Conservation (phyloP, 2,329 filamentous ascomycete species). For the Emmonsiellopsis sp. region DNA sequence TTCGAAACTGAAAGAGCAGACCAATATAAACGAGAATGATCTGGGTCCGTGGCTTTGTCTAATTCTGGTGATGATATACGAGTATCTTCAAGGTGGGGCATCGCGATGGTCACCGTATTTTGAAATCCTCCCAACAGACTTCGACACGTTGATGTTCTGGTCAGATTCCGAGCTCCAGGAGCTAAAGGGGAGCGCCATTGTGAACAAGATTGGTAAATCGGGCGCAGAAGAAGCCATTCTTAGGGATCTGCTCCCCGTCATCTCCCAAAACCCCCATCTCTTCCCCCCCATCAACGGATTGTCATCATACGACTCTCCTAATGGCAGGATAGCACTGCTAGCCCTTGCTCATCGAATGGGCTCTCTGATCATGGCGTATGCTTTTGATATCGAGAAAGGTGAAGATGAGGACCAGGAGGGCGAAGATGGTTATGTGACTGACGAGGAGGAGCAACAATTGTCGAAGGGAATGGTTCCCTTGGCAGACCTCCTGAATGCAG, state of each 20-base stretch:
- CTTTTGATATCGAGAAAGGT: slow-evolving; percentile 64
- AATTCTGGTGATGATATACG: slow-evolving; percentile 74
- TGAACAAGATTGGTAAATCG: slow-evolving; percentile 64
- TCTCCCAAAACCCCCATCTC: slow-evolving; percentile 29
- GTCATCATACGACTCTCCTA: slow-evolving; percentile 30
- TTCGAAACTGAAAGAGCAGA: slow-evolving; percentile 53
- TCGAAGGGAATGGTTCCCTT: slow-evolving; percentile 82
- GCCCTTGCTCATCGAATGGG: slow-evolving; percentile 67
- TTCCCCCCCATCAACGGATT: slow-evolving; percentile 33
- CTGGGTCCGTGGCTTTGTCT: slow-evolving; percentile 46
- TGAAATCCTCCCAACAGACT: slow-evolving; percentile 58
- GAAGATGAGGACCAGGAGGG: slow-evolving; percentile 50
- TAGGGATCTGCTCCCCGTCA: slow-evolving; percentile 45
- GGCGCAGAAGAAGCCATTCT: slow-evolving; percentile 62
- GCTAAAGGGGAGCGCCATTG: slow-evolving; percentile 68
- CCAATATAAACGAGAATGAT: slow-evolving; percentile 45
- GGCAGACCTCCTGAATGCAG: slow-evolving; percentile 82
- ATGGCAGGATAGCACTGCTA: slow-evolving; percentile 40
- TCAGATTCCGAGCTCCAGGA: slow-evolving; percentile 55
- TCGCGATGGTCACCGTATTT: slow-evolving; percentile 75
- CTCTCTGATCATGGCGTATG: slow-evolving; percentile 84
- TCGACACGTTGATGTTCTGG: slow-evolving; percentile 93
- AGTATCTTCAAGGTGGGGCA: slow-evolving; percentile 48
- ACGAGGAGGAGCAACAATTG: slow-evolving; percentile 52
- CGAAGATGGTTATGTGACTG: slow-evolving; percentile 44